These are phyloP conservation scores for Physocladia obscura DNA, from an alignment of 192 early-diverging fungal genomes.

Conservation along the genomic window DNA sequence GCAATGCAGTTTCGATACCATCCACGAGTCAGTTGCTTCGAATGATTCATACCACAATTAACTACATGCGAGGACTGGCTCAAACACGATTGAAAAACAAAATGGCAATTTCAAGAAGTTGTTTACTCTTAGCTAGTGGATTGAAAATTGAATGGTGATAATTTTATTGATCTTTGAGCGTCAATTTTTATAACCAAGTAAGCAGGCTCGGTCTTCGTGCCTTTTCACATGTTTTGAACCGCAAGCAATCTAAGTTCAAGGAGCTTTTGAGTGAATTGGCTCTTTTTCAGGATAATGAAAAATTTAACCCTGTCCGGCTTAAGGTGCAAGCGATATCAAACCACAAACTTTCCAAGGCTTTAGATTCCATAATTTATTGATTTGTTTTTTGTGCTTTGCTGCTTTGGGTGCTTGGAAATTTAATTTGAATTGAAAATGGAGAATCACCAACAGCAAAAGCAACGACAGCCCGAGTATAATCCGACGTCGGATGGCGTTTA, in stretches of 20 bases:
- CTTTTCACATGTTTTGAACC: not conserved
- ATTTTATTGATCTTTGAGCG: not conserved
- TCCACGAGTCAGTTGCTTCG: slow-evolving; percentile 35
- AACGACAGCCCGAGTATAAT: too few relatives aligned
- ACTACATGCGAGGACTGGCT: slow-evolving; percentile 30
- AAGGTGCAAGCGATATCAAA: not conserved
- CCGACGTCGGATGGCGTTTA: too few relatives aligned
- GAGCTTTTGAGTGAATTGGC: not conserved
- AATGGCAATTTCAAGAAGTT: not conserved
- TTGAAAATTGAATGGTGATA: slow-evolving; percentile 24
- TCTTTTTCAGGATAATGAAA: not conserved
- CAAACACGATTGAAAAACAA: slow-evolving; percentile 19
- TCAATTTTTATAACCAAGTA: not conserved
- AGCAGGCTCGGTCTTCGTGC: slow-evolving; percentile 21
- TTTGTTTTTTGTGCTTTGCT: too few relatives aligned
- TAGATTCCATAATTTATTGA: slow-evolving; percentile 24
- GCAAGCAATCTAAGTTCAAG: slow-evolving; percentile 17
- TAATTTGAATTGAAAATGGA: too few relatives aligned
- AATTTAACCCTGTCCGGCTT: not conserved
- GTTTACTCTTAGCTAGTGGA: not conserved
- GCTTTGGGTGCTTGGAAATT: too few relatives aligned
- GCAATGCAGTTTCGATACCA: not conserved
- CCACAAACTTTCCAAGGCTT: not conserved
- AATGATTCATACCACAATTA: slow-evolving; percentile 26
- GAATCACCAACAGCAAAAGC: too few relatives aligned